These are phyloP conservation scores for Amaranthus cruentus DNA, from an alignment of 148 eudicot genomes.

Conservation along the genomic window DNA sequence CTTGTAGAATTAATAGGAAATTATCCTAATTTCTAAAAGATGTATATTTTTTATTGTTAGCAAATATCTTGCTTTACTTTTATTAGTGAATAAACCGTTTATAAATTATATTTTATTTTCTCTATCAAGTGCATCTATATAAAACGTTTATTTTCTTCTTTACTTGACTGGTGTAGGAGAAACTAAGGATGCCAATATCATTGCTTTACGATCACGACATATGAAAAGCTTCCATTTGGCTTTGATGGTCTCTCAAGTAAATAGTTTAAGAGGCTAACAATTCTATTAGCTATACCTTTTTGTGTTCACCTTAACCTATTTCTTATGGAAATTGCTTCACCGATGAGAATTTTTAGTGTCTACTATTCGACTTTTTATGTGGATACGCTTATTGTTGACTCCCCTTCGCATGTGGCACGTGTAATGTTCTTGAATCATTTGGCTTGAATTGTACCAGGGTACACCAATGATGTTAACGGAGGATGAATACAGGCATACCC, in stretches of 20 bases:
- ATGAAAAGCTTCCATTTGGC: conserved; percentile 96
- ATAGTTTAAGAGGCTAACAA: neutral
- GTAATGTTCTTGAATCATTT: neutral
- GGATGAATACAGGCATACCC: conserved; percentile 94
- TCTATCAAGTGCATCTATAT: too few relatives aligned
- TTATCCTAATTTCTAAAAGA: too few relatives aligned
- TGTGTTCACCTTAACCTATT: neutral
- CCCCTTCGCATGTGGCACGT: neutral
- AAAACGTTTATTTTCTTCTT: neutral
- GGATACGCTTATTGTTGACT: neutral
- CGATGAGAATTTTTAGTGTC: neutral
- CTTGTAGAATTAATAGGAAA: too few relatives aligned
- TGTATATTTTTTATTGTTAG: too few relatives aligned
- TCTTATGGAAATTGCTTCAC: neutral
- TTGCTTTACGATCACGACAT: conserved; percentile 69
- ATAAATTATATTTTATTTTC: too few relatives aligned
- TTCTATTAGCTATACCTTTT: neutral
- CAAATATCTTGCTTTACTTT: too few relatives aligned
- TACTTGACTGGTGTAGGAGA: conserved; percentile 50
- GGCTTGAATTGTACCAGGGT: conserved; percentile 46
- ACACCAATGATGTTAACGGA: conserved; percentile 99
- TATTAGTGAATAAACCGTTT: too few relatives aligned
- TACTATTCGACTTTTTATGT: neutral
- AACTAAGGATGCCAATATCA: conserved; percentile 59
- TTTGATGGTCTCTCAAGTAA: conserved; percentile 93